A percentile compares a stretch with the other conserved stretches of the same genome.
Evolutionary conservation across 306 rosid species (phyloP).

Genomic region (Crotalaria pallida): DNA sequence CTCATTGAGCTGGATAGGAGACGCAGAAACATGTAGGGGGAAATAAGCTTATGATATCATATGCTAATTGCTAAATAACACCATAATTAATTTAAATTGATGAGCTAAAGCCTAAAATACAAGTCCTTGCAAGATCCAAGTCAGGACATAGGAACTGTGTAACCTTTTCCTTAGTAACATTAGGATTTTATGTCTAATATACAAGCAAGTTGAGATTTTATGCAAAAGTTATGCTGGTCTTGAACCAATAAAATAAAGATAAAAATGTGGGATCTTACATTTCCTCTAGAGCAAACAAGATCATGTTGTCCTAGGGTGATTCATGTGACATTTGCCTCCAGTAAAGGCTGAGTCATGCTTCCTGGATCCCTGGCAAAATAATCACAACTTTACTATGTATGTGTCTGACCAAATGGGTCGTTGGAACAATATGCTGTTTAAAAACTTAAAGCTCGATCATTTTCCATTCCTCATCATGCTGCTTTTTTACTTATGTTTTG

Average conservation of each 20-base stretch:
- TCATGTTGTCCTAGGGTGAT: neutral
- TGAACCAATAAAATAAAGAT: neutral
- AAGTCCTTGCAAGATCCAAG: neutral
- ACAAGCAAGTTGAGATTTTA: neutral
- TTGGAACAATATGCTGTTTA: neutral
- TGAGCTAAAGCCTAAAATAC: neutral
- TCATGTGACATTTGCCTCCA: neutral
- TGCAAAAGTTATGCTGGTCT: neutral
- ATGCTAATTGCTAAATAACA: neutral
- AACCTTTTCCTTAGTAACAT: neutral
- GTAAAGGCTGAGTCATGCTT: constrained; percentile 11
- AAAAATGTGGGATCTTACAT: constrained; percentile 13
- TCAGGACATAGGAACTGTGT: neutral
- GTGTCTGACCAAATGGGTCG: neutral
- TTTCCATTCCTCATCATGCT: neutral
- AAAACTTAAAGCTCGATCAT: neutral
- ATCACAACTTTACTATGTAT: neutral
- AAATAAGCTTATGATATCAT: neutral
- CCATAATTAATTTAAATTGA: neutral
- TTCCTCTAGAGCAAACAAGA: neutral
- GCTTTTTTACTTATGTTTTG: neutral
- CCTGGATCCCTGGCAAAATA: constrained; percentile 16
- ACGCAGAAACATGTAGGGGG: neutral
- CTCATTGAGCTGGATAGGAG: neutral
- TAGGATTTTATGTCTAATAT: neutral